Evolutionary conservation across 208 protist genomes (phyloP), one percentile per base, ranked within the genome.

Genomic region (Leptomonas pyrrhocoris): DNA sequence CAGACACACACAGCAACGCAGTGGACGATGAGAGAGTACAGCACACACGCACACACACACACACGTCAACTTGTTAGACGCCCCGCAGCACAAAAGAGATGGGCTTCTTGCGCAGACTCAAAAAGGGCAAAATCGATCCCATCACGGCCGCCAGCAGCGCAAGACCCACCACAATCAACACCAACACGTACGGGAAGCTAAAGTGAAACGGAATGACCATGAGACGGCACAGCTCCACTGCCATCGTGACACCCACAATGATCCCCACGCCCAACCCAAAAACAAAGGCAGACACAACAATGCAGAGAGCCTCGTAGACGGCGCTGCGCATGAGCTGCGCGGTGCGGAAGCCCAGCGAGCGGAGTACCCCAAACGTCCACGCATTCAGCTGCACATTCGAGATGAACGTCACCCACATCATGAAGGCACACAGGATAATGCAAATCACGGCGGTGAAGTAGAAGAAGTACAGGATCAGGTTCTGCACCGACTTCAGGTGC

Each of bases 361-460:
- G 77, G 5, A 99, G 78, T 8, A 99, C 94, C 55, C 94, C 97
- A 80, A 98, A 96, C 28, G 97, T 86, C 93, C 96, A 98, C 38
- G 80, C 68, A 70, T 98, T 98, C 42, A 98, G 90, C 59, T 88
- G 84, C 50, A 99, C 96, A 63, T 99, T 99, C 0, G 95, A 76
- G 31, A 89, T 90, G 80, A 99, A 99, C 0, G 94, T 98, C 13
- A 98, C 71, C 92, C 94, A 98, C 55, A 98, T 80, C 72, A 99
- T 94, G 74, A 99, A 98, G 61, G 98, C 96, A 61, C 94, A 98
- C 5, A 99, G 67, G 7, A 92, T 73, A 18, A 97, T 81, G 49
- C 92, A 89, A 13, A 99, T 85, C 27, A 84, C 68, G 12, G 96
- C 74, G 50, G 96, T 97, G 50, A 98, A 86, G 73, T 98, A 95